These are phyloP conservation scores for Aureobasidium sp. DNA, from an alignment of 2,329 filamentous ascomycete species.

Conservation along the genomic window DNA sequence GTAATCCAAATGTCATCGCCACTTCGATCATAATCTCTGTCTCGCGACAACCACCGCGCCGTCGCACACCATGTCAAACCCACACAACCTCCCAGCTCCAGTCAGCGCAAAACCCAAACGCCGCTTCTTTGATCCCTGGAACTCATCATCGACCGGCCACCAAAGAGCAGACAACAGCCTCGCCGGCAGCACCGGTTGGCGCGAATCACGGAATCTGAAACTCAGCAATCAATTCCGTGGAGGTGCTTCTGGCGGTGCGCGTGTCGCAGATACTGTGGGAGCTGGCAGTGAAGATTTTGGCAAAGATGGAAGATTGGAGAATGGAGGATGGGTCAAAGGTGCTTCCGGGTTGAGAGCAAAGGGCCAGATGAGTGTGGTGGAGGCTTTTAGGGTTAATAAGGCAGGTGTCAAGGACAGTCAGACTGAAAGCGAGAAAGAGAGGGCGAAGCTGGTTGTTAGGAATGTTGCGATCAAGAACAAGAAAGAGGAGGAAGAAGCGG, in stretches of 20 bases:
- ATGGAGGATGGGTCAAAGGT: constrained; percentile 45
- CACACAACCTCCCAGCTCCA: not conserved
- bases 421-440: not conserved
- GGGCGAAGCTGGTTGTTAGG: too few species aligned
- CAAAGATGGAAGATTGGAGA: constrained; percentile 44
- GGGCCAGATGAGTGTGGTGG: constrained; percentile 38
- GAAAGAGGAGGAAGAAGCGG: constrained; percentile 20
- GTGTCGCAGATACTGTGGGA: constrained; percentile 59
- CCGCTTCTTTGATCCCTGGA: constrained; percentile 95
- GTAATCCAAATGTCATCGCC: not conserved
- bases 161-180: constrained; percentile 65
- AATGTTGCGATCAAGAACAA: not conserved
- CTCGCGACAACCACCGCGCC: not conserved
- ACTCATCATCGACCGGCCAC: constrained; percentile 80
- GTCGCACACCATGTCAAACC: not conserved
- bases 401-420: constrained; percentile 3
- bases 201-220: constrained; percentile 61
- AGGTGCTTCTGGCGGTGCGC: constrained; percentile 46
- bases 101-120: constrained; percentile 93
- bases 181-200: constrained; percentile 61
- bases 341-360: constrained; percentile 42
- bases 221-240: constrained; percentile 61
- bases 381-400: constrained; percentile 23
- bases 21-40: not conserved
- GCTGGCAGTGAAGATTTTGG: constrained; percentile 53